Evolutionary conservation across 2,329 filamentous ascomycete species (phyloP).

Genomic region (Cladobotryum protrusum): DNA sequence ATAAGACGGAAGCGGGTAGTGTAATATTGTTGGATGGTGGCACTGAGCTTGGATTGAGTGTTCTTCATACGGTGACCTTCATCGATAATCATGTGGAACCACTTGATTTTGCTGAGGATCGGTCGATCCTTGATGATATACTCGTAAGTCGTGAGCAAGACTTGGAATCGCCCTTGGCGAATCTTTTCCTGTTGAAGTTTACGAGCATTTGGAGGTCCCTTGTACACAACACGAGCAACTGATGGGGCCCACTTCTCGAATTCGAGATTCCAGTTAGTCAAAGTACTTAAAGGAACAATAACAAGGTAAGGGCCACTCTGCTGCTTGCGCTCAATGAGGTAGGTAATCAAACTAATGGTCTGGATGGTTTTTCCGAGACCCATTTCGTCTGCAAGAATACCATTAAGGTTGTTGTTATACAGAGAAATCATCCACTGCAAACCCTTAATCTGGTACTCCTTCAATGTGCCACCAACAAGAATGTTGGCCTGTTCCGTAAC

Average conservation of each 20-base stretch:
- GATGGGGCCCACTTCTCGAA: conserved; percentile 98
- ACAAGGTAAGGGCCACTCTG: conserved; percentile 91
- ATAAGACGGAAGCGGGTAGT: conserved; percentile 91
- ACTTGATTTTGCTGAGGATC: conserved; percentile 95
- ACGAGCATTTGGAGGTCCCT: conserved; percentile 81
- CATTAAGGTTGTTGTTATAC: conserved; percentile 99
- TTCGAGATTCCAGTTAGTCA: conserved; percentile 98
- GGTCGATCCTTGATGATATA: conserved; percentile 99
- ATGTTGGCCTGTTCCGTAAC: conserved; percentile 77
- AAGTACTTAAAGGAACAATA: conserved; percentile 91
- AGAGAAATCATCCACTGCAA: conserved; percentile 99
- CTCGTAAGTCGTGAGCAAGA: conserved; percentile 94
- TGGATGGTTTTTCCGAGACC: conserved; percentile 99
- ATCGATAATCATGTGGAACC: conserved; percentile 99
- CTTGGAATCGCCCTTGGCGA: conserved; percentile 90
- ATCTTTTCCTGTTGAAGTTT: conserved; percentile 92
- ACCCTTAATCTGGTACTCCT: conserved; percentile 98
- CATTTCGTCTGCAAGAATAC: conserved; percentile 98
- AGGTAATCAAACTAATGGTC: conserved; percentile 94
- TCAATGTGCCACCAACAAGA: conserved; percentile 84
- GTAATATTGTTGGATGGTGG: conserved; percentile 92
- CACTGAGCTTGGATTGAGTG: conserved; percentile 88
- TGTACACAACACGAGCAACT: conserved; percentile 86
- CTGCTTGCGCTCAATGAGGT: conserved; percentile 92
- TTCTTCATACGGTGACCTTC: conserved; percentile 99